phyloP scores from a whole-genome alignment of 495 filamentous ascomycete species.

The Articulospora tetracladia region DNA sequence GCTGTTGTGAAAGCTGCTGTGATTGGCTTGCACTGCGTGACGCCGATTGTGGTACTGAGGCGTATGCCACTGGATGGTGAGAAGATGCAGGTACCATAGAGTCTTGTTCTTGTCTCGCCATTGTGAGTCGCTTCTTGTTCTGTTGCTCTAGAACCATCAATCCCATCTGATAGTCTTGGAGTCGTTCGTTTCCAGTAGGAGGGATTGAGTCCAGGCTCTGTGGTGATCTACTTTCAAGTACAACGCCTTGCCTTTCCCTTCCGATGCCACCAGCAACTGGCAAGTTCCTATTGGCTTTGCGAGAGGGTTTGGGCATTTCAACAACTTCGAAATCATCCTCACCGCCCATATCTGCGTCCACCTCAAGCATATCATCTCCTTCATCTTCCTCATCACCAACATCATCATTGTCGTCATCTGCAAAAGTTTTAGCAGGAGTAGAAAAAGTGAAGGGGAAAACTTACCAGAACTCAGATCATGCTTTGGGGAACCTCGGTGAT shows the following conservation, averaged over 20 bases:
- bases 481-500: neutral
- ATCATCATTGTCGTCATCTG: neutral
- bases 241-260: no score
- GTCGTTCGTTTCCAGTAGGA: neutral
- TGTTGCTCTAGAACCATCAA: constrained; percentile 98
- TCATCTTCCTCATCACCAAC: neutral
- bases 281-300: no score
- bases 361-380: neutral
- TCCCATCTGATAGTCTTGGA: constrained; percentile 91
- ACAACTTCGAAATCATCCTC: neutral
- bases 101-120: constrained; percentile 96
- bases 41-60: no score
- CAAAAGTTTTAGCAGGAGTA: neutral
- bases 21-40: no score
- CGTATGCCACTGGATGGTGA: no score
- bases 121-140: constrained; percentile 94
- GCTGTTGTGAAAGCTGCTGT: no score
- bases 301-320: neutral
- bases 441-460: neutral
- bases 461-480: neutral
- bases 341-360: neutral
- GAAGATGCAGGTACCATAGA: constrained; percentile 24
- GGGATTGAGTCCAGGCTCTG: neutral
- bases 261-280: no score
- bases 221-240: neutral